phyloP scores from a whole-genome alignment of 148 eudicot genomes.

The Amaranthus cruentus region DNA sequence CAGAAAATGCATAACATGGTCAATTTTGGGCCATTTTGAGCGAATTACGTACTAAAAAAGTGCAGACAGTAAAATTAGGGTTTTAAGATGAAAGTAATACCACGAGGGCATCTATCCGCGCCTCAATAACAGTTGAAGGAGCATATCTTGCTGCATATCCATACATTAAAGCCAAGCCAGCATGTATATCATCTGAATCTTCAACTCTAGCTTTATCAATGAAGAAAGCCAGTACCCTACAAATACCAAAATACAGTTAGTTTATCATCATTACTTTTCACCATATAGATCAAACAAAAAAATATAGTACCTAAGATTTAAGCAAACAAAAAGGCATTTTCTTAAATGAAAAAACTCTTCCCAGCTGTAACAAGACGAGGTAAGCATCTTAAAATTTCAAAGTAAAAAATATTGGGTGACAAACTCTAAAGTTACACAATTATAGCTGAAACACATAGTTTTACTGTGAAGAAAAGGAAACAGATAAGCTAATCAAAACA shows the following conservation, averaged over 20 bases:
- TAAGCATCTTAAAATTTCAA: background rate
- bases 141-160: conserved; percentile 99
- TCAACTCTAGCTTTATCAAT: conserved; percentile 73
- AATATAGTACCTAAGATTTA: background rate
- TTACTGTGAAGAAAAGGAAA: background rate
- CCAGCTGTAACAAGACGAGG: background rate
- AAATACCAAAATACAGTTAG: conserved; percentile 13
- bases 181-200: conserved; percentile 96
- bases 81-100: conserved; percentile 33
- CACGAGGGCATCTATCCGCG: conserved; percentile 98
- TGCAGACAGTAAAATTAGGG: background rate
- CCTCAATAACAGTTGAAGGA: conserved; percentile 94
- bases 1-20: too few species aligned
- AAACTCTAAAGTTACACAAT: background rate
- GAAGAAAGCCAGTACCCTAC: conserved; percentile 80
- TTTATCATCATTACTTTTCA: background rate
- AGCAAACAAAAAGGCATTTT: background rate
- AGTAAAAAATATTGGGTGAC: too few species aligned
- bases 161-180: conserved; percentile 96
- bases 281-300: background rate
- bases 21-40: too few species aligned
- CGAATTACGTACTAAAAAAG: background rate
- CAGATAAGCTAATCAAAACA: background rate
- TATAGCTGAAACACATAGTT: background rate
- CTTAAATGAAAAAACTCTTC: background rate